phyloP scores from a whole-genome alignment of 2,329 filamentous ascomycete species.

The Cordyceps cateniannulata region DNA sequence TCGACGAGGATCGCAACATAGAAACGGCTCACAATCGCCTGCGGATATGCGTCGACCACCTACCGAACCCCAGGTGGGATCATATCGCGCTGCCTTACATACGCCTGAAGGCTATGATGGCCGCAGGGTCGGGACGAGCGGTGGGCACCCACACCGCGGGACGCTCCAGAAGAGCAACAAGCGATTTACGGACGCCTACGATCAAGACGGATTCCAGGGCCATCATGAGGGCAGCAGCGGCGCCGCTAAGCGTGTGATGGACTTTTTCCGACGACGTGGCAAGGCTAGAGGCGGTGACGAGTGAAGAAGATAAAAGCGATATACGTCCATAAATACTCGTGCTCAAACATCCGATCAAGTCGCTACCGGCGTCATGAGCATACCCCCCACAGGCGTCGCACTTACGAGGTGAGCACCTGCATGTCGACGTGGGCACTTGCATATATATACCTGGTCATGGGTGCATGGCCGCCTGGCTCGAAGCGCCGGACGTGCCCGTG shows the following conservation, averaged over 20 bases:
- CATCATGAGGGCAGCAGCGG: constrained; percentile 80
- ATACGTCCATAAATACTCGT: not conserved
- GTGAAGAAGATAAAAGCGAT: constrained; percentile 30
- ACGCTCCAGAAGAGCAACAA: constrained; percentile 80
- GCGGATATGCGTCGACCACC: constrained; percentile 41
- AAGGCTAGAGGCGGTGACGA: constrained; percentile 61
- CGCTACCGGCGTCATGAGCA: not conserved
- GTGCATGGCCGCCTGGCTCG: not conserved
- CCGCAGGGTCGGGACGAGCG: constrained; percentile 30
- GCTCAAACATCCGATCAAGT: not conserved
- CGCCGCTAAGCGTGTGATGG: constrained; percentile 90
- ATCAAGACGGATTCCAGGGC: constrained; percentile 59
- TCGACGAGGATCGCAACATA: constrained; percentile 37
- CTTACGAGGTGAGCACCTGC: not conserved
- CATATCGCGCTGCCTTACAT: constrained; percentile 37
- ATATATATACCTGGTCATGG: not conserved
- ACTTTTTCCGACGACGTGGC: constrained; percentile 88
- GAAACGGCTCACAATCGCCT: constrained; percentile 49
- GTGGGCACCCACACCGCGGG: constrained; percentile 37
- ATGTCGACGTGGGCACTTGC: too few species aligned
- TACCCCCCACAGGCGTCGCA: not conserved
- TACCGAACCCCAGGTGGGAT: constrained; percentile 32
- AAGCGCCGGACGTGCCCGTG: not conserved
- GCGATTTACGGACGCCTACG: constrained; percentile 84
- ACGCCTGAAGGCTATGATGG: constrained; percentile 38